Evolutionary conservation across 225 moss, liverwort and hornwort genomes (phyloP), one percentile per base, ranked within the genome.

Genomic region (Climacium dendroides): DNA sequence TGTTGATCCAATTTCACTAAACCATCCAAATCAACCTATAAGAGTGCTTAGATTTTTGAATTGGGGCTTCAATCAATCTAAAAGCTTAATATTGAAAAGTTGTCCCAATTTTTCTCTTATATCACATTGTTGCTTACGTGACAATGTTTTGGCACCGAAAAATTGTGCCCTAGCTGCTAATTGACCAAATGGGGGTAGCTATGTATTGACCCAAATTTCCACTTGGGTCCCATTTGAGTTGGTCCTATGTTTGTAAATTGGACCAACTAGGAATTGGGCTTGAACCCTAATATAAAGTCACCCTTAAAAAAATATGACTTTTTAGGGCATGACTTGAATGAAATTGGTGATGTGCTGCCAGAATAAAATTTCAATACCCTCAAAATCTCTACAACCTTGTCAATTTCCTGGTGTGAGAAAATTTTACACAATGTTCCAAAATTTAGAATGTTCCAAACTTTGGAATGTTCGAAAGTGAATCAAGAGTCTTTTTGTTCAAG

Each of bases 131-230:
- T 0, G 1, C 4, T 47, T 47, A 19, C 19, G 4, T 11, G 2
- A 11, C 0, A 0, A 0, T 74, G 3, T 30, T 48, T 74, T 20
- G 5, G 13, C 0, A 0, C 19, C 19, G 4, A 30, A 29, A 37
- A 47, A 30, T 30, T 73, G 18, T 16, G 2, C 1, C 29, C 1
- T 18, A 48, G 6, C n/a, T 47, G 30, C 20, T 74, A 74, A 13
- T n/a, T n/a, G n/a, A n/a, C n/a, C n/a, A 50, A 34, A 3, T 7
- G 48, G 4, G n/a, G 19, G 5, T 48, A 11, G 13, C 5, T 20
- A 19, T 47, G 47, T 11, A 30, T 28, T 0, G 0, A 30, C 2
- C 11, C 1, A 50, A 32, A 0, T 74, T 74, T 50, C 7, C 1
- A 48, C 3, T 74, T 7, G 0, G 7, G 1, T 32, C 4, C 3